These are phyloP conservation scores for Zygoascus meyerae DNA, from an alignment of 1,139 yeast genomes.

Conservation along the genomic window DNA sequence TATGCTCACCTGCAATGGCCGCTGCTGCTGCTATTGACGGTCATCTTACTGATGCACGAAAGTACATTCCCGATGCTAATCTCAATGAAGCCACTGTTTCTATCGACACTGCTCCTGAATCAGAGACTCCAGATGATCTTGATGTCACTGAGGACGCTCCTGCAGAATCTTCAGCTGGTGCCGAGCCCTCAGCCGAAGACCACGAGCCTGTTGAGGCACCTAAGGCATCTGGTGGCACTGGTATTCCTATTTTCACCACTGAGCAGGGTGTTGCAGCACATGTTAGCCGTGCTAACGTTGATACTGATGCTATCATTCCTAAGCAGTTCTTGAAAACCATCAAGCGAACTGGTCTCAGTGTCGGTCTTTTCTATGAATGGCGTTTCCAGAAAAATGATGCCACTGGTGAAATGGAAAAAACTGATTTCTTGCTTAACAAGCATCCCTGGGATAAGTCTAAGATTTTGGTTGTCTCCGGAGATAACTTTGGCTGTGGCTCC, in stretches of 20 bases:
- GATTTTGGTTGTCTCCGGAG: conserved; percentile 87
- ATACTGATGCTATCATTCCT: conserved; percentile 97
- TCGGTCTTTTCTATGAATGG: conserved; percentile 86
- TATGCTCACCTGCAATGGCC: conserved; percentile 99
- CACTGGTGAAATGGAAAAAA: conserved; percentile 69
- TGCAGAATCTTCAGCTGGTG: conserved; percentile 24
- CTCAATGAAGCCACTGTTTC: conserved; percentile 47
- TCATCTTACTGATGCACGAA: conserved; percentile 84
- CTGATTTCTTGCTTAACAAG: conserved; percentile 83
- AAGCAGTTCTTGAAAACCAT: conserved; percentile 96
- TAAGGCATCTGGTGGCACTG: conserved; percentile 38
- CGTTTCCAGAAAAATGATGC: conserved; percentile 59
- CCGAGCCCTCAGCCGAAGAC: conserved; percentile 24
- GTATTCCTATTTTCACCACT: conserved; percentile 70
- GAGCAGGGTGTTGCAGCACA: conserved; percentile 90
- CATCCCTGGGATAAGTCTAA: conserved; percentile 76
- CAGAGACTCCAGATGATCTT: conserved; percentile 16
- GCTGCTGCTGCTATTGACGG: conserved; percentile 97
- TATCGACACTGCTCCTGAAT: conserved; percentile 13
- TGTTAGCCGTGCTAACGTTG: conserved; percentile 88
- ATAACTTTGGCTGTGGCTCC: conserved; percentile 97
- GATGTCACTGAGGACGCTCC: conserved; percentile 23
- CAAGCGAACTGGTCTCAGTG: conserved; percentile 87
- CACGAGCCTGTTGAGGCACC: conserved; percentile 36
- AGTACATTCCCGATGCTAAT: conserved; percentile 58